Evolutionary conservation across 2,329 filamentous ascomycete genomes (phyloP), one percentile per base, ranked within the genome.

Genomic region (Aspergillus ochraceoroseus): DNA sequence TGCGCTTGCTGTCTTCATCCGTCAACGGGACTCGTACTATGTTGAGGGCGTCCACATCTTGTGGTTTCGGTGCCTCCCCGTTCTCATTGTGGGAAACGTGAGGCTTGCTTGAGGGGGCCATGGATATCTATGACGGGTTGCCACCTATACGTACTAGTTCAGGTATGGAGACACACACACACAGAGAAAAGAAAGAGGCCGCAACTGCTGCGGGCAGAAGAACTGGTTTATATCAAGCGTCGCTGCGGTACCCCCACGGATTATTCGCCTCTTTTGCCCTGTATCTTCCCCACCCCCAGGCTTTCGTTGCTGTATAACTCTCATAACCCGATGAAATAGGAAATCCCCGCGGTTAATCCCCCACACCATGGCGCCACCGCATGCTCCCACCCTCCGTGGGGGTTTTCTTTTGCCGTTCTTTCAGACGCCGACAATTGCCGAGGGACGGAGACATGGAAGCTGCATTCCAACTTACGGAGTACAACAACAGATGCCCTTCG

Each of bases 1-100:
- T 81, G 7, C 73, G 71, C 48, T 68, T 72, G 59, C 73, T 75
- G 26, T 64, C 62, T 20, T 57, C 55, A 15, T 64, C 61, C 0
- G 60, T 63, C 30, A 64, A 32, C 4, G 53, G 46, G 5, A 61
- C 45, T 2, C 55, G 56, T 5, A 49, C 50, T 2, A 48, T 27
- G 26, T 43, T 43, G 12, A 48, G 20, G 20, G 40, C 29, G 15
- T 52, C 52, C 4, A 54, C 22, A 5, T 31, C n/a, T 11, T 42
- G 33, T n/a, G 41, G 42, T 14, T 53, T 53, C 15, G 32, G 33
- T 23, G 33, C 4, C 5, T 43, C 41, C 5, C 39, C 28, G 14
- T 28, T 32, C 30, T 58, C 55, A 33, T 59, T 41, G 36, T 58
- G 57, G 8, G 17, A 22, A 7, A 38, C 22, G 7, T 42, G 15